Evolutionary conservation across 2,329 filamentous ascomycete species (phyloP), one percentile per base, ranked within the genome.

Genomic region (Pseudogymnoascus pannorum): DNA sequence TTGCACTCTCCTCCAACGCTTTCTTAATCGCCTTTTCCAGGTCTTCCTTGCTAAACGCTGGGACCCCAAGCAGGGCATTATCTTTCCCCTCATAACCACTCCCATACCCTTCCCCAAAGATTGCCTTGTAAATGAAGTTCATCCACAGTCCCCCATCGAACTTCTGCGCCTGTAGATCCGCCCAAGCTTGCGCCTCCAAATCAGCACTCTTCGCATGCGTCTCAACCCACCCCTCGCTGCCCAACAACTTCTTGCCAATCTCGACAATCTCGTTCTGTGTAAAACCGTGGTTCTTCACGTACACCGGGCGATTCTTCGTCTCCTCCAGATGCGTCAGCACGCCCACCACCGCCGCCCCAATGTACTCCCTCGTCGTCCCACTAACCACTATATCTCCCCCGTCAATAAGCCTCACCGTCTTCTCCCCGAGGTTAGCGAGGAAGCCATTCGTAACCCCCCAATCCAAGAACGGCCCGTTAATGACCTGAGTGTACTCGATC

Each of bases 401-500:
- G 62, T 85, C 79, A 61, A 75, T 77, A 0, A 86, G 67, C 0
- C 67, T 73, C 0, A 75, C 73, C 36, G 74, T 76, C 1, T 75
- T 72, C 1, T 73, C 70, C n/a, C 75, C 73, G 1, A 75, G 62
- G 61, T 81, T 74, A 1, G 82, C 58, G 4, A 82, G 57, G 66
- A 85, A 79, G 2, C 72, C 72, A 1, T 70, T 44, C 31, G 69
- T 59, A 14, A 76, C 57, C 6, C 75, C 76, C 82, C 80, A 86
- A 69, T 88, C 85, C 61, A 87, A 78, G 71, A 88, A 87, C 0
- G 75, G 71, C 0, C 80, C 80, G 60, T 76, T 82, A 22, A 79
- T 74, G 2, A 88, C 70, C 16, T 75, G 73, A 0, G 81, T 85
- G 75, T 86, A 88, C 12, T 78, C 74, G 74, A 87, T 69, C 35